These are phyloP conservation scores for Rhizophora mangle DNA, from an alignment of 345 rosid genomes.

Conservation along the genomic window DNA sequence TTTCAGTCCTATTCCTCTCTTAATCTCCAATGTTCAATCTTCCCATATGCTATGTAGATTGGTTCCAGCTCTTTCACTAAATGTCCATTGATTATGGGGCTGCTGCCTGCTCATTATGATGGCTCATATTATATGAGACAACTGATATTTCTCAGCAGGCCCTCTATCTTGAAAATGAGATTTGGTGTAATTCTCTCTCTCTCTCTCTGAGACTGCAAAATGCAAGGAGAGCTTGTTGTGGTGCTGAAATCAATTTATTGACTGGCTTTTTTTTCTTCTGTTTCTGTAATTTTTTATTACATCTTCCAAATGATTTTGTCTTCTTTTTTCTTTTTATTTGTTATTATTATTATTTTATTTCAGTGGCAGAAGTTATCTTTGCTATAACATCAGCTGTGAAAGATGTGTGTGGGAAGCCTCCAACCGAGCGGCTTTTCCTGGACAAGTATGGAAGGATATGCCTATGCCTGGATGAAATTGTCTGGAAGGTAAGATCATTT, in stretches of 20 bases:
- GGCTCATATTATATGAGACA: too few relatives aligned
- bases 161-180: too few relatives aligned
- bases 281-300: background rate
- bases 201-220: too few relatives aligned
- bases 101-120: too few relatives aligned
- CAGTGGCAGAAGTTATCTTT: constrained; percentile 89
- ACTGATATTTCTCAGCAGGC: too few relatives aligned
- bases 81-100: too few relatives aligned
- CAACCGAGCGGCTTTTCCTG: constrained; percentile 87
- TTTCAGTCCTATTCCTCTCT: too few relatives aligned
- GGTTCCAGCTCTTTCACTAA: too few relatives aligned
- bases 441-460: constrained; percentile 96
- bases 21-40: too few relatives aligned
- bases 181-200: too few relatives aligned
- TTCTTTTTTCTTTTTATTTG: background rate
- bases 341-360: background rate
- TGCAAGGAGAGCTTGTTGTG: background rate
- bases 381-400: constrained; percentile 81
- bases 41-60: too few relatives aligned
- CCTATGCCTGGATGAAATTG: constrained; percentile 87
- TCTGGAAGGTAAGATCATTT: constrained; percentile 62
- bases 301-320: background rate
- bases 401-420: constrained; percentile 91
- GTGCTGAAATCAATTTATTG: background rate
- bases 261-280: background rate